These are phyloP conservation scores for Globisporangium echinulatum DNA, from an alignment of 352 stramenopile species.

Conservation along the genomic window DNA sequence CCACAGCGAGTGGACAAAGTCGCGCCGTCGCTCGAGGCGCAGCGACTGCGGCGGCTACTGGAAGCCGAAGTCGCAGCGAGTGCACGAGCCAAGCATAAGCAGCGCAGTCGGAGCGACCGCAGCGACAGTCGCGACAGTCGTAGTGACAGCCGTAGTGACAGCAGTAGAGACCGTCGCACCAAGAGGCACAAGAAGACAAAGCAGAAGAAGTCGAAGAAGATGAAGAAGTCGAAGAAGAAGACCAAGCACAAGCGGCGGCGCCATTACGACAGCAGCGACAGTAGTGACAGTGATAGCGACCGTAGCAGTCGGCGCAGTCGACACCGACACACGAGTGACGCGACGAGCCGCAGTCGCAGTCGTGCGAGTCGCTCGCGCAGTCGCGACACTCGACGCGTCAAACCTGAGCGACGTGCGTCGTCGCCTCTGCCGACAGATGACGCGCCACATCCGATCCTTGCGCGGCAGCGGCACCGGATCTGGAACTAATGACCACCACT, in stretches of 20 bases:
- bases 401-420: background rate
- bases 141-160: background rate
- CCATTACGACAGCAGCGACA: background rate
- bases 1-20: background rate
- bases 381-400: too few relatives aligned
- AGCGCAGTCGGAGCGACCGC: background rate
- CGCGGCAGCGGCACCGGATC: slow-evolving; percentile 26
- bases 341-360: slow-evolving; percentile 1
- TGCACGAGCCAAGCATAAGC: background rate
- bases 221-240: slow-evolving; percentile 18
- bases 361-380: background rate
- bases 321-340: background rate
- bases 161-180: too few relatives aligned
- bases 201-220: slow-evolving; percentile 17
- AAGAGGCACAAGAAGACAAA: background rate
- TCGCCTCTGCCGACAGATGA: background rate
- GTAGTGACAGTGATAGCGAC: slow-evolving; percentile 1
- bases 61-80: background rate
- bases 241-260: slow-evolving; percentile 13
- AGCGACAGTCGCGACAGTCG: slow-evolving; percentile 8
- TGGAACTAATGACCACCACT: slow-evolving; percentile 20
- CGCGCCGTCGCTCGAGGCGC: background rate
- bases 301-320: slow-evolving; percentile 1
- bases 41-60: background rate
- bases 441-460: slow-evolving; percentile 17